Base-by-base conservation (phyloP, 768 basidiomycete species). In the Suillus tomentosus region DNA sequence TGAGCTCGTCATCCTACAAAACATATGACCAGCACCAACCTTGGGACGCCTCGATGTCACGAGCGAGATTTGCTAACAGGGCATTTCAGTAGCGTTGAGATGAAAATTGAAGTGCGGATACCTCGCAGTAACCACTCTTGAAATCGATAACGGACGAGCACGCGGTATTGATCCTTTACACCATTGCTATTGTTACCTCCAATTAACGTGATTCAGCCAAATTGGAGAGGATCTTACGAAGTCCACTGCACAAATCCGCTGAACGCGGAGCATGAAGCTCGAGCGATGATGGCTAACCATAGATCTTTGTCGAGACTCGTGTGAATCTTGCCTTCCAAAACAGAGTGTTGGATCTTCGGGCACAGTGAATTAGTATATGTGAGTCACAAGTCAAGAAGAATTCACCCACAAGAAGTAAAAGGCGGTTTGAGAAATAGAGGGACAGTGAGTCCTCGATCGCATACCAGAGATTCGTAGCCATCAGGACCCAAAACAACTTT, bases 11-110 rank as follows among this genome's bases (percentile, higher is more conserved):
- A 9, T 27, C 31, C 15, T 39, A 15, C 5, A 19, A 24, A 2
- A 7, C 19, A n/a, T 40, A 8, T 37, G 8, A 15, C 24, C 6
- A 27, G 24, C 40, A 6, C 53, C n/a, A 8, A 72, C 73, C 69
- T 57, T 73, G 65, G 19, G 71, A 66, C 5, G 70, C 74, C 13
- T 66, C 62, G 27, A 73, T 64, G 63, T 73, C 73, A 19, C 57
- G 62, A n/a, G 47, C 40, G 10, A 73, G 27, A n/a, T 65, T 55
- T 56, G 67, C 72, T 73, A 43, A 36, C 43, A 6, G 53, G 9
- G 58, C 3, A 47, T 9, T 47, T 45, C 4, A 62, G 56, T 39
- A 17, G 14, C 27, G 7, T 27, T 36, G 3, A 24, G 14, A 31
- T 40, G 9, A 57, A 34, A 11, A 50, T 60, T 0, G 17, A 48